Evolutionary conservation across 2,329 filamentous ascomycete genomes (phyloP).

Genomic region (Penicillium sp.): DNA sequence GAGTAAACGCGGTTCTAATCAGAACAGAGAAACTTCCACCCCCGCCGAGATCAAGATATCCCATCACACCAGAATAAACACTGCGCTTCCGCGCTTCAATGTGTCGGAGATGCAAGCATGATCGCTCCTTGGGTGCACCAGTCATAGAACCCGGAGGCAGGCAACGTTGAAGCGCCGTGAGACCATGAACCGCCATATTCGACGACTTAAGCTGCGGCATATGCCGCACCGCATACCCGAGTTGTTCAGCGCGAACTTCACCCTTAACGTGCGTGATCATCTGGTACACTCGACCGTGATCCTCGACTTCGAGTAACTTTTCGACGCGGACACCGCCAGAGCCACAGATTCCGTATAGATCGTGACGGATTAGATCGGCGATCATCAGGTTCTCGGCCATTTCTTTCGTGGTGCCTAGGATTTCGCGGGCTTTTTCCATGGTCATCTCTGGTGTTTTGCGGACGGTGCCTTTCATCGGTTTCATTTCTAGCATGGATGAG

Average conservation of each 20-base stretch:
- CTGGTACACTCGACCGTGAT: constrained; percentile 88
- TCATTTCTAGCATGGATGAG: constrained; percentile 62
- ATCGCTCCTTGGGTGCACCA: constrained; percentile 91
- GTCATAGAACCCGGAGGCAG: constrained; percentile 96
- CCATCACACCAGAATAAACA: constrained; percentile 86
- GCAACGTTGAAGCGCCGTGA: constrained; percentile 77
- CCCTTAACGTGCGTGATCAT: constrained; percentile 90
- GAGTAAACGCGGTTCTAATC: constrained; percentile 76
- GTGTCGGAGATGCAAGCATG: constrained; percentile 77
- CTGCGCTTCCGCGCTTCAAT: constrained; percentile 72
- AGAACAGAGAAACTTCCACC: constrained; percentile 89
- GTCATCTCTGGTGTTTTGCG: constrained; percentile 74
- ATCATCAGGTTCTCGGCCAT: constrained; percentile 98
- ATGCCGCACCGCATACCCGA: constrained; percentile 41
- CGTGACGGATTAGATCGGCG: constrained; percentile 92
- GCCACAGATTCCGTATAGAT: constrained; percentile 83
- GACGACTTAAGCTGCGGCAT: constrained; percentile 39
- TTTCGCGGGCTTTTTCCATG: constrained; percentile 71
- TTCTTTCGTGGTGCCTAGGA: constrained; percentile 84
- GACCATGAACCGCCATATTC: constrained; percentile 56
- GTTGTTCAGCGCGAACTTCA: constrained; percentile 39
- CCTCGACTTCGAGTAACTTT: constrained; percentile 83
- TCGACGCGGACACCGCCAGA: constrained; percentile 74
- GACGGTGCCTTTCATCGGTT: constrained; percentile 97
- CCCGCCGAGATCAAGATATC: constrained; percentile 86